A percentile compares a stretch with the other conserved stretches of the same genome.
Evolutionary conservation across 805 yeast genomes (phyloP).

Genomic region (Dipodascus albidus): DNA sequence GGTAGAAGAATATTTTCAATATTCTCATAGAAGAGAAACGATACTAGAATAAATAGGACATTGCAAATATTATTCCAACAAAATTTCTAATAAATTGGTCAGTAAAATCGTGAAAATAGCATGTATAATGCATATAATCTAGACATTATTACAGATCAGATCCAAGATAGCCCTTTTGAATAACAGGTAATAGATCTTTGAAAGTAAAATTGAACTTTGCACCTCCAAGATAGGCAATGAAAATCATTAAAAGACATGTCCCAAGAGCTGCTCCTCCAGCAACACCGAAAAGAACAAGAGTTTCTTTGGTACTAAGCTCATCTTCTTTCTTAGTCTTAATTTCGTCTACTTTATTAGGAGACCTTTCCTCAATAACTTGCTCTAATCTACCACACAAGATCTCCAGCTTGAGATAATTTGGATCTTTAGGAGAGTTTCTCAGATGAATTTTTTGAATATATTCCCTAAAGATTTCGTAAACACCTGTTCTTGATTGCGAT

Average conservation of each 20-base stretch:
- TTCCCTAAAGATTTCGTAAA: slow-evolving; percentile 62
- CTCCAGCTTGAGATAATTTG: slow-evolving; percentile 75
- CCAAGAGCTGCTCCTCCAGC: slow-evolving; percentile 13
- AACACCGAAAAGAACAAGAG: slow-evolving; percentile 12
- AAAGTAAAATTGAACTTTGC: slow-evolving; percentile 19
- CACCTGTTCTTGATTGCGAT: slow-evolving; percentile 64
- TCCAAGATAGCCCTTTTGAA: not conserved
- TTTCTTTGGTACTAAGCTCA: slow-evolving; percentile 10
- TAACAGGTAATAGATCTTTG: not conserved
- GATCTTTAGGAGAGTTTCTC: slow-evolving; percentile 69
- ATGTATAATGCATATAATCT: not conserved
- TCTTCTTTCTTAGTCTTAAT: slow-evolving; percentile 6
- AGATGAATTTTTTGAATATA: slow-evolving; percentile 70
- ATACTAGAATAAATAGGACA: too few species aligned
- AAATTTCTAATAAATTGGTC: not conserved
- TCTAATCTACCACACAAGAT: slow-evolving; percentile 80
- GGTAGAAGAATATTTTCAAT: too few species aligned
- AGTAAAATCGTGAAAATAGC: not conserved
- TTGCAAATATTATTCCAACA: not conserved
- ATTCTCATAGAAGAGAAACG: too few species aligned
- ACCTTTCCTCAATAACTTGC: slow-evolving; percentile 57
- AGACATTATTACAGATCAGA: not conserved
- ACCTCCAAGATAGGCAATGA: slow-evolving; percentile 19
- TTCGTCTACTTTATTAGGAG: slow-evolving; percentile 9
- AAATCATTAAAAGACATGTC: slow-evolving; percentile 16